A percentile compares a stretch with the other conserved stretches of the same genome.
Evolutionary conservation across 768 basidiomycete genomes (phyloP).

Genomic region (Baorangia bicolor): DNA sequence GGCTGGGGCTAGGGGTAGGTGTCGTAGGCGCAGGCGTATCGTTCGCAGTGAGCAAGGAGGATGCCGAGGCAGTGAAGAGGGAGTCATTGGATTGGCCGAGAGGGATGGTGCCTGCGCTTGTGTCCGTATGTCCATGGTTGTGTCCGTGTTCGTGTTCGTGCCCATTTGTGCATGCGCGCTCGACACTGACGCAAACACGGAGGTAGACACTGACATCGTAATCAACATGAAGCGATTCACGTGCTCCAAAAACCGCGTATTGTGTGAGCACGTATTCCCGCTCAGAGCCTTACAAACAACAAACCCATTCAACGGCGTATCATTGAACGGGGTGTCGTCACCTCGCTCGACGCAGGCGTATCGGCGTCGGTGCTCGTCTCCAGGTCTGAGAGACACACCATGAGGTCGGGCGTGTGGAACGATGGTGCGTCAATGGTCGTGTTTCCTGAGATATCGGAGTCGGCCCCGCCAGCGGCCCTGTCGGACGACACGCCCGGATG

Average conservation of each 20-base stretch:
- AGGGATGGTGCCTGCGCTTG: conserved; percentile 5
- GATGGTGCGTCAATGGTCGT: no score
- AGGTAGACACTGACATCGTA: conserved; percentile 7
- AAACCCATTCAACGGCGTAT: conserved; percentile 14
- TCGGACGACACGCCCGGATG: background rate
- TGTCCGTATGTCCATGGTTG: background rate
- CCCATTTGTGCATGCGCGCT: background rate
- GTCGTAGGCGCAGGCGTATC: no score
- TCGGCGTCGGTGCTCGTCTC: background rate
- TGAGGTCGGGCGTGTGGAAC: conserved; percentile 8
- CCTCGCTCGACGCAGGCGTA: conserved; percentile 11
- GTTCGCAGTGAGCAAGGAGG: no score
- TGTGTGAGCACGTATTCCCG: no score
- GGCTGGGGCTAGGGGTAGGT: conserved; percentile 18
- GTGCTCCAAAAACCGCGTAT: no score
- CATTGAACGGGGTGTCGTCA: conserved; percentile 19
- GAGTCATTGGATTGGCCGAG: no score
- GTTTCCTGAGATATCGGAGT: conserved; percentile 1
- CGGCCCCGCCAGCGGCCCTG: background rate
- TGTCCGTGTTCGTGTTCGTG: background rate
- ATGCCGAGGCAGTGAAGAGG: no score
- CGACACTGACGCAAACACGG: conserved; percentile 7
- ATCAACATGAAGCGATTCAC: conserved; percentile 8
- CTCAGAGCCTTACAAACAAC: no score
- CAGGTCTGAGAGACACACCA: conserved; percentile 19